Percentiles rank a stretch among this genome's conserved stretches.
phyloP scores from a whole-genome alignment of 2,329 filamentous ascomycete species.

The Alternaria longipes region DNA sequence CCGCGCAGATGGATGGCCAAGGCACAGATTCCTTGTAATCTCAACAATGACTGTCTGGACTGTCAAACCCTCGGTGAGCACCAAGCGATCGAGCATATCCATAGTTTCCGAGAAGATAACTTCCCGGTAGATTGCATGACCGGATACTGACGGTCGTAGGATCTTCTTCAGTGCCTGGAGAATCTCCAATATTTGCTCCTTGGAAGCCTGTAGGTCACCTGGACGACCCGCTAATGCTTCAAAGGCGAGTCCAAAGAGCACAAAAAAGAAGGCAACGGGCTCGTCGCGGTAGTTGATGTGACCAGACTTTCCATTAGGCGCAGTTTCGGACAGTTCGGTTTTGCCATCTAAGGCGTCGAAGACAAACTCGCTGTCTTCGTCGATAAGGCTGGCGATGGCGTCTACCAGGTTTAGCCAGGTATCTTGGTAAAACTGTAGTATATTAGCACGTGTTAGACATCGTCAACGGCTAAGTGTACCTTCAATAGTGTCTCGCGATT shows the following conservation, averaged over 20 bases:
- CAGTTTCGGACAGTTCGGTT: conserved; percentile 50
- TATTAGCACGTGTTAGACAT: conserved; percentile 16
- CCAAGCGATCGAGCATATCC: conserved; percentile 91
- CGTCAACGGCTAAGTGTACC: conserved; percentile 46
- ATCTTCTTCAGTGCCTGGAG: conserved; percentile 94
- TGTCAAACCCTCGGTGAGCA: conserved; percentile 87
- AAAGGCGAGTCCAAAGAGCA: conserved; percentile 94
- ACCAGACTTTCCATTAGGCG: conserved; percentile 68
- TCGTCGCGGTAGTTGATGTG: conserved; percentile 96
- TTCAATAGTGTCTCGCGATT: conserved; percentile 92
- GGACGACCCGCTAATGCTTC: conserved; percentile 90
- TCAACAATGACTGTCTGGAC: conserved; percentile 94
- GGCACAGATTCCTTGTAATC: conserved; percentile 87
- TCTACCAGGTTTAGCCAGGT: conserved; percentile 97
- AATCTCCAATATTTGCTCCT: conserved; percentile 86
- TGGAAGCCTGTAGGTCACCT: conserved; percentile 73
- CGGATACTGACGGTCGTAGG: conserved; percentile 89
- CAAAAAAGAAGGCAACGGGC: conserved; percentile 98
- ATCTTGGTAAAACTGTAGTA: conserved; percentile 83
- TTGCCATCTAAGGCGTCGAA: conserved; percentile 97
- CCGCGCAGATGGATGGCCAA: conserved; percentile 89
- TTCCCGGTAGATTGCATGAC: conserved; percentile 95
- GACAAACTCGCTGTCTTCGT: conserved; percentile 96
- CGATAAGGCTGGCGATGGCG: conserved; percentile 95
- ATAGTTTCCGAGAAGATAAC: conserved; percentile 97